phyloP scores from a whole-genome alignment of 2,329 filamentous ascomycete genomes.

The Neurospora crassa region DNA sequence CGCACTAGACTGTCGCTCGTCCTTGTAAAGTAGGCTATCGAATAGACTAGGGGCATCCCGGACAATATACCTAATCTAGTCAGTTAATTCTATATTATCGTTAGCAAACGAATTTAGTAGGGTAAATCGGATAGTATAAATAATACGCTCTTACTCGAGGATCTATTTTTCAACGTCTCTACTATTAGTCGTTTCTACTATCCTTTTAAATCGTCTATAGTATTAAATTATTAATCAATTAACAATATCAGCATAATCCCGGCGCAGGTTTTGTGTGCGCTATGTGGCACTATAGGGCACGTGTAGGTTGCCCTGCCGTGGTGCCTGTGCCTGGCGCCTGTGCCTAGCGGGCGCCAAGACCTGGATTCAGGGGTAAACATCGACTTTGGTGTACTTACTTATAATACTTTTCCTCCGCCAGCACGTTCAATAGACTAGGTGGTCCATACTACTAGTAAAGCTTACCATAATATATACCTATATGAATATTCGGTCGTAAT shows the following conservation, averaged over 20 bases:
- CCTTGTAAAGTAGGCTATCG: neutral
- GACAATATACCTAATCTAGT: neutral
- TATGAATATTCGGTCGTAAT: neutral
- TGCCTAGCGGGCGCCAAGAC: neutral
- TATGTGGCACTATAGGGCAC: too few relatives aligned
- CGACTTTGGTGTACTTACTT: neutral
- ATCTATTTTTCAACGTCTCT: neutral
- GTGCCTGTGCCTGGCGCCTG: neutral
- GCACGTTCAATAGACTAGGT: neutral
- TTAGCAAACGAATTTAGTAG: neutral
- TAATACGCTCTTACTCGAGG: neutral
- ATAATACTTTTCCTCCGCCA: neutral
- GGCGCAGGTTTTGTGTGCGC: too few relatives aligned
- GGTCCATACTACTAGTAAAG: neutral
- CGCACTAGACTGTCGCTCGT: neutral
- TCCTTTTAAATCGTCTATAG: neutral
- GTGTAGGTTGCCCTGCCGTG: too few relatives aligned
- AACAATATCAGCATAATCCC: too few relatives aligned
- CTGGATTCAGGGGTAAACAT: neutral
- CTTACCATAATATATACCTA: neutral
- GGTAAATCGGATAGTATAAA: neutral
- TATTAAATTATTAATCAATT: neutral
- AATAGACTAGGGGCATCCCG: neutral
- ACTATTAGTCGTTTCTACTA: neutral
- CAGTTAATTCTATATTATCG: neutral